Evolutionary conservation across 164 flowering plant genomes (phyloP).

Genomic region (Magnolia sinica): DNA sequence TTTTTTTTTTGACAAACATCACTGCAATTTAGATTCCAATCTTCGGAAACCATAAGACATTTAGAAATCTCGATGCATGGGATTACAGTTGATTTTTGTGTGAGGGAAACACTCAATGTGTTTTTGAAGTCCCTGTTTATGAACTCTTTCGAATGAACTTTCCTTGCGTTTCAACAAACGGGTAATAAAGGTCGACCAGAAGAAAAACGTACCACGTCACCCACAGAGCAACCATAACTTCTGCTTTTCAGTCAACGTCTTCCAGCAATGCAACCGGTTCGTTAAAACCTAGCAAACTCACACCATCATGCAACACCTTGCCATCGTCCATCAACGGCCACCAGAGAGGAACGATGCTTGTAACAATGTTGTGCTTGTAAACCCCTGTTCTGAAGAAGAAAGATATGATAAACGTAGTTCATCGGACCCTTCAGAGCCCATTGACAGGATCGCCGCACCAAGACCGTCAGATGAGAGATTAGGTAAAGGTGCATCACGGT

Average conservation of each 20-base stretch:
- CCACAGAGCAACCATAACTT: too few species aligned
- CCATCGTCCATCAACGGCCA: background rate
- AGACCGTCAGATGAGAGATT: background rate
- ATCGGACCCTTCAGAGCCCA: background rate
- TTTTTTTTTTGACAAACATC: too few species aligned
- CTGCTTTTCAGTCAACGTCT: too few species aligned
- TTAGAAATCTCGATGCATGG: background rate
- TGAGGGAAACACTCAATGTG: background rate
- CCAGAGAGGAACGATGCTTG: background rate
- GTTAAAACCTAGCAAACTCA: too few species aligned
- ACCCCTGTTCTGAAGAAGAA: background rate
- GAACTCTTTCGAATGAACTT: too few species aligned
- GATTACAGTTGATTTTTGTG: background rate
- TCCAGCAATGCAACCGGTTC: too few species aligned
- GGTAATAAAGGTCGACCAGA: too few species aligned
- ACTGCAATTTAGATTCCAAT: background rate
- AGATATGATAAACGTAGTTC: background rate
- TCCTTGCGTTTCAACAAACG: too few species aligned
- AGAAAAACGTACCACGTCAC: too few species aligned
- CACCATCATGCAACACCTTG: too few species aligned
- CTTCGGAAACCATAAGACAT: background rate
- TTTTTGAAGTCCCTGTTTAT: too few species aligned
- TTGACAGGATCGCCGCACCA: background rate
- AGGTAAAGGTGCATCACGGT: background rate
- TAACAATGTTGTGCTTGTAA: background rate